Evolutionary conservation across 2,329 filamentous ascomycete species (phyloP).

Genomic region (Colletotrichum camelliae): DNA sequence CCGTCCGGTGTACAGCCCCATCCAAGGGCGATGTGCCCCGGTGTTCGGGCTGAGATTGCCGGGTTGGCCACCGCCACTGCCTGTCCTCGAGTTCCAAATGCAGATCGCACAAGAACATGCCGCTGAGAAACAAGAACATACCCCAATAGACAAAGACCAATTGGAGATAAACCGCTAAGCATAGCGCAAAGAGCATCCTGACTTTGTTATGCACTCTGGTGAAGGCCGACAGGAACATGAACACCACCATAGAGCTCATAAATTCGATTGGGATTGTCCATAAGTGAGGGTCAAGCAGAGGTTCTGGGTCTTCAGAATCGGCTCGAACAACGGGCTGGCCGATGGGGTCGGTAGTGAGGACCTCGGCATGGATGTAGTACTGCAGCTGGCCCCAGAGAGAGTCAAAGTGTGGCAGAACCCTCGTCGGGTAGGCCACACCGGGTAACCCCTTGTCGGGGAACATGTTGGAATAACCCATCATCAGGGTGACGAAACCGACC

Average conservation of each 20-base stretch:
- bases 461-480: slow-evolving; percentile 26
- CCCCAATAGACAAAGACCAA: background rate
- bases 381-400: slow-evolving; percentile 45
- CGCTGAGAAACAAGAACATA: background rate
- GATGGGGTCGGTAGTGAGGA: slow-evolving; percentile 11
- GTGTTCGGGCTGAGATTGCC: background rate
- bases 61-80: background rate
- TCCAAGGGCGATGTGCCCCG: background rate
- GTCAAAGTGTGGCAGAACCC: slow-evolving; percentile 36
- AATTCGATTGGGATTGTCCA: slow-evolving; percentile 70
- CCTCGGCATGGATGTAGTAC: slow-evolving; percentile 25
- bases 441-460: background rate
- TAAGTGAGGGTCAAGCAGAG: slow-evolving; percentile 60
- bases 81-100: background rate
- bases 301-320: slow-evolving; percentile 29
- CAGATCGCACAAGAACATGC: slow-evolving; percentile 6
- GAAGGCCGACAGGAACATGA: slow-evolving; percentile 55
- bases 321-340: background rate
- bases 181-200: background rate
- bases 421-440: slow-evolving; percentile 27
- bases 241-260: slow-evolving; percentile 61
- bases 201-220: slow-evolving; percentile 27
- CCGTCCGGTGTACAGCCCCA: background rate
- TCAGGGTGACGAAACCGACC: background rate
- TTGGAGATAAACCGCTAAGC: background rate